Evolutionary conservation across 148 eudicot species (phyloP).

Genomic region (Vaccinium macrocarpon): DNA sequence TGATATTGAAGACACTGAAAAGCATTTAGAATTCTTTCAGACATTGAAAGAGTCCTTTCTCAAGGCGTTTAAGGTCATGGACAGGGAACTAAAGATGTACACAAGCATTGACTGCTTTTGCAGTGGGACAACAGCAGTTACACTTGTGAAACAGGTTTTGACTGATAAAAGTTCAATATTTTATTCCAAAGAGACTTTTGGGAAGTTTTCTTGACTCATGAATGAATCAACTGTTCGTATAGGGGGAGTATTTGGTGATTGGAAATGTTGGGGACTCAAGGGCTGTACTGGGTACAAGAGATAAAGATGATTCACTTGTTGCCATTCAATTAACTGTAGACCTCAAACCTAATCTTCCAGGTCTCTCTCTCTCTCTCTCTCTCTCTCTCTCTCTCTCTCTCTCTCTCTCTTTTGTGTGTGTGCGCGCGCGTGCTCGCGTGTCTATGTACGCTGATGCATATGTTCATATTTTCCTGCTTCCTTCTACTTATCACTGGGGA

Average conservation of each 20-base stretch:
- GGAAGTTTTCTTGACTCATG: constrained; percentile 2
- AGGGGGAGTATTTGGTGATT: constrained; percentile 85
- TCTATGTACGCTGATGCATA: not conserved
- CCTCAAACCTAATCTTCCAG: constrained; percentile 98
- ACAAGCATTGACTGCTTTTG: constrained; percentile 82
- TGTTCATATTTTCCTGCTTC: not conserved
- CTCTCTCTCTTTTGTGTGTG: not conserved
- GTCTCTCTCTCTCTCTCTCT: constrained; percentile 31
- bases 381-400: constrained; percentile 20
- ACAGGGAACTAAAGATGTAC: constrained; percentile 71
- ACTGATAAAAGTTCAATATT: not conserved
- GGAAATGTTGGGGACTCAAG: constrained; percentile 95
- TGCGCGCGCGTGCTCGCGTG: too few relatives aligned
- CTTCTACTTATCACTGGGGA: not conserved
- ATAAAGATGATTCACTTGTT: constrained; percentile 49
- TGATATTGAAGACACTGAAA: constrained; percentile 45
- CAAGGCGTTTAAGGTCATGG: constrained; percentile 89
- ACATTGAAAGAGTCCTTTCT: constrained; percentile 73
- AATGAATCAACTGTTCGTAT: constrained; percentile 17
- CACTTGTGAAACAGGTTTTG: constrained; percentile 78
- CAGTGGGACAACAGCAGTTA: constrained; percentile 98
- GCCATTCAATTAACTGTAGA: constrained; percentile 93
- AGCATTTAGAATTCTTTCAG: constrained; percentile 61
- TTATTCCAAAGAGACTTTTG: not conserved
- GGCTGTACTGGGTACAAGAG: constrained; percentile 85